Base-by-base conservation (phyloP, 179 eudicot species). In the Amaranthus tricolor region DNA sequence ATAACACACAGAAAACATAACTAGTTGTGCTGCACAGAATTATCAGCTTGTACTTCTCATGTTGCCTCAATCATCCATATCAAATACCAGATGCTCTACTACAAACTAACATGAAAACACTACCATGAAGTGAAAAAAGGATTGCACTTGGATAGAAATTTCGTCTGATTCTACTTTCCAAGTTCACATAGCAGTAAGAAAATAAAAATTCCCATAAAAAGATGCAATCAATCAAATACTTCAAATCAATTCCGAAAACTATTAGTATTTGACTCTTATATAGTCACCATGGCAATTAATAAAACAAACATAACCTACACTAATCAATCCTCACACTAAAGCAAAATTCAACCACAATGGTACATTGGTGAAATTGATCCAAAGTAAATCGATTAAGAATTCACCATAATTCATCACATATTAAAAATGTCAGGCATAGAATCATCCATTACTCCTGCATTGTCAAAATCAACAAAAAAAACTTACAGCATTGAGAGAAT, bases 401-500 rank as follows among this genome's bases (percentile, higher is more conserved):
- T 47, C 11, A 47, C 49, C 24, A 15, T 10, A 63, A 63, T 10
- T 43, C 43, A 51, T 2, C 56, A 17, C 56, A 17, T n/a, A 48
- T 6, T 6, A 55, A 62, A 9, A 0, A 61, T 7, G 10, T 52
- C 56, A 47, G 40, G 40, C 40, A 31, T 31, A 31, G 40, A 31
- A 44, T 1, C 63, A 73, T 5, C 9, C 49, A 60, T 16, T 15
- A 24, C 19, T 21, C 12, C 62, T 15, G 17, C 48, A 59, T 56
- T 58, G 21, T 15, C 9, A 61, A 12, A 58, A 80, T 6, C n/a
- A 51, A 80, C 44, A 44, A 13, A 14, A n/a, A 52, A 13, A 66
- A 75, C 88, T 57, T 60, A 92, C 97, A 87, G 94, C 80, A 79
- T 83, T 74, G 49, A 95, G 90, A 2, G 92, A 78, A 71, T 84